Base-by-base conservation (phyloP, 2,329 filamentous ascomycete genomes). In the Hirsutella thompsonii region DNA sequence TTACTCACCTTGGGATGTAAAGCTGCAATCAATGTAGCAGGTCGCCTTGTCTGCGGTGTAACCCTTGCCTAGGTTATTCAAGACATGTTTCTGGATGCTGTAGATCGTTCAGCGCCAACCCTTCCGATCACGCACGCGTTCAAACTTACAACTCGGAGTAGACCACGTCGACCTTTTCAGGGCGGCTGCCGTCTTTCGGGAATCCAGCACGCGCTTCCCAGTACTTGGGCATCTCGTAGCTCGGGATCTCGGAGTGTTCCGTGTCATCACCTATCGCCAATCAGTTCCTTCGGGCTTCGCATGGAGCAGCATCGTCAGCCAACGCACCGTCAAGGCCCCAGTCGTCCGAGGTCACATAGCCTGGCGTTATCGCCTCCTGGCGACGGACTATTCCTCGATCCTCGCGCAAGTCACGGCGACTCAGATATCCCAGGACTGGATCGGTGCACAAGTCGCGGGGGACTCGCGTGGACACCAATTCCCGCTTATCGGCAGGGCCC, bases 261-360 rank as follows among this genome's bases (percentile, higher is more conserved):
- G 73, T 77, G 45, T 78, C 74, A 48, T 77, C 74, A 14, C 72
- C 70, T 47, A 32, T 13, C 2, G 8, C 13, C 18, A 2, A 32
- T 41, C 30, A 44, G 38, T 16, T 36, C 3, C n/a, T n/a, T n/a
- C n/a, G n/a, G n/a, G n/a, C n/a, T n/a, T n/a, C n/a, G n/a, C n/a
- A n/a, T n/a, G n/a, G n/a, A n/a, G n/a, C n/a, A n/a, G n/a, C n/a
- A n/a, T n/a, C n/a, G n/a, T n/a, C n/a, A n/a, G n/a, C n/a, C n/a
- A n/a, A 39, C 48, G 20, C 20, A 54, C 54, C 59, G 38, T 67
- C 72, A 3, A 55, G 62, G 39, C 73, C 74, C 47, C 74, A 76
- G 50, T 76, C 74, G 46, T 78, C 74, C 2, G 52, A 63, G 0
- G 74, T 78, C 3, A 62, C 67, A 53, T 76, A 75, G 3, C 72